Evolutionary conservation across 1,284 basidiomycete species (phyloP).

Genomic region (Meira nashicola): DNA sequence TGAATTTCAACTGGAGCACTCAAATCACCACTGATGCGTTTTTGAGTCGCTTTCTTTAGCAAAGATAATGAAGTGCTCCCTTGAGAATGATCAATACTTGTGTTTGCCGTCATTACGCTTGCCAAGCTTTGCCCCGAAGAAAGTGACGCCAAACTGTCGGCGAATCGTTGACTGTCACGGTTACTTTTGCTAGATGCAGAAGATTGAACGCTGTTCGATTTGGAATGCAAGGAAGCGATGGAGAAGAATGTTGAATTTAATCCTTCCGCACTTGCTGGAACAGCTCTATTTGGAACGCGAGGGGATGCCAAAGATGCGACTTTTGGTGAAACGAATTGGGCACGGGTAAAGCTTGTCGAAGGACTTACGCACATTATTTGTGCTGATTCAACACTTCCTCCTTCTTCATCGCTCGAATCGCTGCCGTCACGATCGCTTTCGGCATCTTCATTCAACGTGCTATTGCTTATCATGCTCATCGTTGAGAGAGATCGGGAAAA

Average conservation of each 20-base stretch:
- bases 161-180: slow-evolving; percentile 16
- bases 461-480: not conserved
- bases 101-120: slow-evolving; percentile 24
- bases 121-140: slow-evolving; percentile 12
- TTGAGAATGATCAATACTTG: slow-evolving; percentile 18
- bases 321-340: slow-evolving; percentile 31
- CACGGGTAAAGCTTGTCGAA: slow-evolving; percentile 20
- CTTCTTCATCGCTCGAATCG: slow-evolving; percentile 17
- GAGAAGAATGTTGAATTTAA: not conserved
- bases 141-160: slow-evolving; percentile 18
- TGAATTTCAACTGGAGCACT: slow-evolving; percentile 1
- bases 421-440: slow-evolving; percentile 3
- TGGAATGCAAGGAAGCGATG: not conserved
- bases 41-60: not conserved
- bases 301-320: slow-evolving; percentile 16
- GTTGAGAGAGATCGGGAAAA: slow-evolving; percentile 10
- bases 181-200: slow-evolving; percentile 16
- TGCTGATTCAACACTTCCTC: slow-evolving; percentile 15
- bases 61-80: slow-evolving; percentile 11
- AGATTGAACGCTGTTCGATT: not conserved
- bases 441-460: not conserved
- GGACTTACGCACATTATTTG: slow-evolving; percentile 15
- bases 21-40: not conserved
- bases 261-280: not conserved
- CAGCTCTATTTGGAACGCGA: not conserved